phyloP scores from a whole-genome alignment of 1,284 basidiomycete genomes.

The Neonothopanus nambi region DNA sequence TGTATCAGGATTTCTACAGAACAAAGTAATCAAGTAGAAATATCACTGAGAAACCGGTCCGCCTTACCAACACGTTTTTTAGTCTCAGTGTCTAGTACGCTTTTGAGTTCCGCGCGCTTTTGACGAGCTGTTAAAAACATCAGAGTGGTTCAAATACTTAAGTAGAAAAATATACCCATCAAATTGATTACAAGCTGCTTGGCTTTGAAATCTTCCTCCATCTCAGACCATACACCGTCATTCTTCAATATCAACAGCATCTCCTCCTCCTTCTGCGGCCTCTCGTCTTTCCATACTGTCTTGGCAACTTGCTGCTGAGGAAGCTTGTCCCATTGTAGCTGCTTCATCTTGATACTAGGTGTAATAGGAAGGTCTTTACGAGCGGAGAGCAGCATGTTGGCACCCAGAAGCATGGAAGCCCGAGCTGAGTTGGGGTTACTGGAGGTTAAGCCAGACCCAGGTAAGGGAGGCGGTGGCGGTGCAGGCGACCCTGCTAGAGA shows the following conservation, averaged over 20 bases:
- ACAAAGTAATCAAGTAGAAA: background rate
- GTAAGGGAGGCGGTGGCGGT: constrained; percentile 47
- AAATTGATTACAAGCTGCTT: constrained; percentile 89
- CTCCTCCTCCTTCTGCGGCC: constrained; percentile 68
- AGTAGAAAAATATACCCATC: constrained; percentile 50
- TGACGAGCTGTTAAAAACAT: constrained; percentile 59
- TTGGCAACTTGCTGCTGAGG: constrained; percentile 81
- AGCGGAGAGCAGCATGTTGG: constrained; percentile 53
- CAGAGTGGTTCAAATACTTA: background rate
- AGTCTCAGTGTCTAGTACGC: constrained; percentile 87
- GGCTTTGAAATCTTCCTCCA: constrained; percentile 98
- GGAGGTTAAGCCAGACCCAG: constrained; percentile 33
- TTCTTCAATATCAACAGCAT: constrained; percentile 78
- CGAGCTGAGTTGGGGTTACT: constrained; percentile 55
- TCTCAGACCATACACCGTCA: constrained; percentile 91
- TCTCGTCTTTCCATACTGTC: constrained; percentile 82
- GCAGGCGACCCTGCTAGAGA: constrained; percentile 31
- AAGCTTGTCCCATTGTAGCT: constrained; percentile 98
- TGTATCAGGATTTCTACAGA: constrained; percentile 84
- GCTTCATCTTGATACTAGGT: constrained; percentile 93
- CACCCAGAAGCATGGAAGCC: constrained; percentile 59
- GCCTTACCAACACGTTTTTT: constrained; percentile 86
- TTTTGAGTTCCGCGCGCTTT: constrained; percentile 83
- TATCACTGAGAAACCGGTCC: constrained; percentile 2
- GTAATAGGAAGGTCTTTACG: constrained; percentile 88